Evolutionary conservation across 257 asterid species (phyloP).

Genomic region (Linderniella brevidens): DNA sequence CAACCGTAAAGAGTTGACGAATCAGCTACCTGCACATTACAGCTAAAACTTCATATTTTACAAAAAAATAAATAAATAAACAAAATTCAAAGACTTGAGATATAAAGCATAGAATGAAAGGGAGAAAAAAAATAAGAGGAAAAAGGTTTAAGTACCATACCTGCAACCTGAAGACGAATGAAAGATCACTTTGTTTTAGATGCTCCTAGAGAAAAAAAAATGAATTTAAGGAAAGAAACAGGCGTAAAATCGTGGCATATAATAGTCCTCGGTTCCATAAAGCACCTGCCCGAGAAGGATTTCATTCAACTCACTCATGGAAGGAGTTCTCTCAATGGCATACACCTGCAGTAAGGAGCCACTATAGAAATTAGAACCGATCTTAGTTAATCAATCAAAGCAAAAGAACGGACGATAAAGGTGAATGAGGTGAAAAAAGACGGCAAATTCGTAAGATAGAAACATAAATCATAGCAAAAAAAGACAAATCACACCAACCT

Average conservation of each 20-base stretch:
- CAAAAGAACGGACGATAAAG: no score
- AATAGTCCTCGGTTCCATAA: background rate
- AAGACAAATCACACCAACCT: constrained; percentile 24
- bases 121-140: background rate
- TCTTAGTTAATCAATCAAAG: background rate
- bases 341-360: constrained; percentile 48
- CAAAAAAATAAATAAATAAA: no score
- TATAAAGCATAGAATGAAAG: background rate
- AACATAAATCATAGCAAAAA: background rate
- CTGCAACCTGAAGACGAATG: constrained; percentile 97
- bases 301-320: constrained; percentile 98
- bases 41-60: no score
- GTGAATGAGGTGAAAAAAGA: no score
- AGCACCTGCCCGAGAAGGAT: constrained; percentile 90
- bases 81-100: no score
- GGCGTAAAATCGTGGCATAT: no score
- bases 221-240: background rate
- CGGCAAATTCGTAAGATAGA: no score
- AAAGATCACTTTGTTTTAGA: constrained; percentile 87
- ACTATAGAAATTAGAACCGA: constrained; percentile 6
- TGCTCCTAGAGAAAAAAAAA: constrained; percentile 48
- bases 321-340: constrained; percentile 93
- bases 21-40: constrained; percentile 63
- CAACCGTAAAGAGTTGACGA: constrained; percentile 93
- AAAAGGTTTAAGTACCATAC: constrained; percentile 16